phyloP scores from a whole-genome alignment of 768 basidiomycete species.

The Cystofilobasidium bisporidii region DNA sequence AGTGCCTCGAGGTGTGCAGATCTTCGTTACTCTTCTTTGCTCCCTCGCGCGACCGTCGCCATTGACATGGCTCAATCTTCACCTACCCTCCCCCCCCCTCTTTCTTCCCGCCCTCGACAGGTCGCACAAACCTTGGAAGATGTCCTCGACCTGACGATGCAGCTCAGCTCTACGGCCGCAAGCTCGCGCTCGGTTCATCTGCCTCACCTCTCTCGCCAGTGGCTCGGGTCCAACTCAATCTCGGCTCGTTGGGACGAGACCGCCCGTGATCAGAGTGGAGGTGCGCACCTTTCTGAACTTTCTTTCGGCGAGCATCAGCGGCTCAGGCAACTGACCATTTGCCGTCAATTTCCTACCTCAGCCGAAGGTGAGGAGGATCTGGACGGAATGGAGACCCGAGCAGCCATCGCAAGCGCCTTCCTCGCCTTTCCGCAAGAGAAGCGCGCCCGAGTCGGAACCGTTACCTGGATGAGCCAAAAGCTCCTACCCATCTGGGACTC shows the following conservation, averaged over 20 bases:
- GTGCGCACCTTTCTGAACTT: not conserved
- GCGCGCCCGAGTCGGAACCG: not conserved
- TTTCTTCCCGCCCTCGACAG: too few relatives aligned
- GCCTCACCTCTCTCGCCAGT: conserved; percentile 13
- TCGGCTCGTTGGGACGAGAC: conserved; percentile 23
- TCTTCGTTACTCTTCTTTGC: too few relatives aligned
- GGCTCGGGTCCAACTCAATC: conserved; percentile 21
- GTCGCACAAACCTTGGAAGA: conserved; percentile 13
- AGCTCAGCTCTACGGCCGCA: conserved; percentile 5
- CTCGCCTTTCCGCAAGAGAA: not conserved
- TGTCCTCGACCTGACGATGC: not conserved
- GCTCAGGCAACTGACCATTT: not conserved
- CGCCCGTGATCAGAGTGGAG: conserved; percentile 5
- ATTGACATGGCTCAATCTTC: too few relatives aligned
- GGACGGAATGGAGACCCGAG: not conserved
- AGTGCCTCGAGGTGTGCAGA: conserved; percentile 14
- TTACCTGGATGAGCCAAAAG: conserved; percentile 5
- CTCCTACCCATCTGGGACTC: not conserved
- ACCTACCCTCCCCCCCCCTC: too few relatives aligned
- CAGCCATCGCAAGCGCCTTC: not conserved
- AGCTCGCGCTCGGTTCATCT: not conserved
- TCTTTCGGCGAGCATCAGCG: not conserved
- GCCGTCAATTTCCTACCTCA: not conserved
- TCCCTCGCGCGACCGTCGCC: too few relatives aligned
- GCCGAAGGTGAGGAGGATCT: not conserved